Base-by-base conservation (phyloP, 2,329 filamentous ascomycete genomes). In the Fusarium duplospermum region DNA sequence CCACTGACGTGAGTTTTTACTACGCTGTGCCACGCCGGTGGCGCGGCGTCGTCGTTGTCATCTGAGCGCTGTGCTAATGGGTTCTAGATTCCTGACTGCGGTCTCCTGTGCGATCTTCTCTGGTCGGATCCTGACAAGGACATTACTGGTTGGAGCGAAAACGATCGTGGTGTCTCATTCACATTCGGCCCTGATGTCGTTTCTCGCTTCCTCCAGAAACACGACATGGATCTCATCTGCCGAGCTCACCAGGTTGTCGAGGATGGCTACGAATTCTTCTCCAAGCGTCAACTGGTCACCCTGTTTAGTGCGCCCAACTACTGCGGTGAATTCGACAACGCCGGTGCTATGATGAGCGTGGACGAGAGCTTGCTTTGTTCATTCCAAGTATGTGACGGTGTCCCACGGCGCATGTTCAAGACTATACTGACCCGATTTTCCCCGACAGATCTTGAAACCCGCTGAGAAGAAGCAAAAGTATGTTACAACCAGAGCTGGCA, bases 381-480 rank as follows among this genome's bases (percentile, higher is more conserved):
- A 73, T 99, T 99, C 93, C 96, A 98, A 93, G 94, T 96, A 78
- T 64, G 87, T 83, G 29, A 14, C 56, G 27, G 45, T 8, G 18
- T 11, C 18, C 36, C 50, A 11, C 16, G 6, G 14, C 40, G 13
- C 33, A 31, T 40, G 36, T 6, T 31, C 18, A 14, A 10, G 38
- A 35, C n/a, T 31, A 31, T 66, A 20, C 74, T 77, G 54, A 77
- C 64, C 33, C 31, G 18, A 38, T 14, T 29, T 29, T 31, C 16
- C 31, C 16, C 35, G 63, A 31, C 79, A 97, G 94, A 98, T 99
- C 83, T 90, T 99, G 88, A 99, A 98, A 89, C 96, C 96, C 82
- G 96, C 96, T 85, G 96, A 99, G 91, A 99, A 99, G 93, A 99
- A 99, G 93, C 96, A 98, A 94, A 98, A 98, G 95, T 98, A 97